Evolutionary conservation across 495 filamentous ascomycete genomes (phyloP).

Genomic region (Neurospora cerealis): DNA sequence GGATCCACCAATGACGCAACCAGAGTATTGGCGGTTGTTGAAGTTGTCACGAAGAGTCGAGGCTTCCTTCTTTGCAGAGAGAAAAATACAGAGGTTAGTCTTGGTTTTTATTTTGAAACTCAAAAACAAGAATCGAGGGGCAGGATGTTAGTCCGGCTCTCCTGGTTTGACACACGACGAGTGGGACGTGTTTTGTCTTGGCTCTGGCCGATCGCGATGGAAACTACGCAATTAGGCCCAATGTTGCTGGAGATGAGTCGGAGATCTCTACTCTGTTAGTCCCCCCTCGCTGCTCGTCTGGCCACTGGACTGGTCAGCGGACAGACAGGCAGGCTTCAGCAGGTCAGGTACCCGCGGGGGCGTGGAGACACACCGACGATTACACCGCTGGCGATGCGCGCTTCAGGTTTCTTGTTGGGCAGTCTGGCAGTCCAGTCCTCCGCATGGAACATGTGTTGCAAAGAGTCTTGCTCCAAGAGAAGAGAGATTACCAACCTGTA

Average conservation of each 20-base stretch:
- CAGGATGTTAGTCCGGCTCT: background rate
- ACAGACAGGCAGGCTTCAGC: background rate
- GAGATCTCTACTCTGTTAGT: background rate
- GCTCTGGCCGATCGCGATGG: background rate
- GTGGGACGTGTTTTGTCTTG: background rate
- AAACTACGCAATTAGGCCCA: background rate
- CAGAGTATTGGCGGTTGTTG: background rate
- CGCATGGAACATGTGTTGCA: background rate
- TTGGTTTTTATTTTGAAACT: background rate
- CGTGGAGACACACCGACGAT: background rate
- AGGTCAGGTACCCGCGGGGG: background rate
- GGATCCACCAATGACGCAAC: constrained; percentile 24
- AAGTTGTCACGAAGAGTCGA: background rate
- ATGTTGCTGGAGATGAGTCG: background rate
- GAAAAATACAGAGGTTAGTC: background rate
- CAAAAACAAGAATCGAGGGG: background rate
- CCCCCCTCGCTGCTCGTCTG: background rate
- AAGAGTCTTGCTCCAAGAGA: background rate
- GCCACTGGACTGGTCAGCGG: background rate
- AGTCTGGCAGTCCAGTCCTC: background rate
- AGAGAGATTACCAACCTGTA: background rate
- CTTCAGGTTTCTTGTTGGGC: background rate
- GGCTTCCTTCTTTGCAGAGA: background rate
- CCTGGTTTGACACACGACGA: background rate
- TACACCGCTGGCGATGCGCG: background rate